A percentile compares a stretch with the other conserved stretches of the same genome.
Conservation (phyloP, 1,284 basidiomycete species). For the Veloporphyrellus conicus region DNA sequence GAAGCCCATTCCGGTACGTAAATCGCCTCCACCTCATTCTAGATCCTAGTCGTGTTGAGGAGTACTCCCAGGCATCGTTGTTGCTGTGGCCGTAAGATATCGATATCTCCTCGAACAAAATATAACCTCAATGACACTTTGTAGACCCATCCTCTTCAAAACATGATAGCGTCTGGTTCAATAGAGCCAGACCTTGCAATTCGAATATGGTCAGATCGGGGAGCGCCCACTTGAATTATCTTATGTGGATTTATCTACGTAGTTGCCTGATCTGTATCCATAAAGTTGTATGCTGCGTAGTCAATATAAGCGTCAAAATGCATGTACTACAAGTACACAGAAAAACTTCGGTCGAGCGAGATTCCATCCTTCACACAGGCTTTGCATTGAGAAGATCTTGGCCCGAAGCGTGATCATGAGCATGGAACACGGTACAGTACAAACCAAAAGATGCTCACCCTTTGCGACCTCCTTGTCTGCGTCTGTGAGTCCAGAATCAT, state of each 20-base stretch:
- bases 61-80: slow-evolving; percentile 56
- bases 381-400: slow-evolving; percentile 63
- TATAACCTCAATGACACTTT: slow-evolving; percentile 5
- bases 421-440: neutral
- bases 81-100: slow-evolving; percentile 62
- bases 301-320: slow-evolving; percentile 11
- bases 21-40: neutral
- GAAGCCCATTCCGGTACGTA: slow-evolving; percentile 69
- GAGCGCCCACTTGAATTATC: slow-evolving; percentile 18
- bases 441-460: slow-evolving; percentile 41
- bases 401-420: slow-evolving; percentile 2
- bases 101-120: neutral
- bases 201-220: slow-evolving; percentile 71
- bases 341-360: neutral
- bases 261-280: slow-evolving; percentile 7
- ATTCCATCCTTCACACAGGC: slow-evolving; percentile 40
- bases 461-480: slow-evolving; percentile 81
- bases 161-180: slow-evolving; percentile 81
- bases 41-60: neutral
- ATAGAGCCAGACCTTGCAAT: slow-evolving; percentile 77
- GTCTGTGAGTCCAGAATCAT: slow-evolving; percentile 82
- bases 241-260: slow-evolving; percentile 4
- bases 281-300: slow-evolving; percentile 5
- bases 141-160: slow-evolving; percentile 76
- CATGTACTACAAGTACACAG: slow-evolving; percentile 20